These are phyloP conservation scores for Globisporangium carolinianum DNA, from an alignment of 352 stramenopile species.

Conservation along the genomic window DNA sequence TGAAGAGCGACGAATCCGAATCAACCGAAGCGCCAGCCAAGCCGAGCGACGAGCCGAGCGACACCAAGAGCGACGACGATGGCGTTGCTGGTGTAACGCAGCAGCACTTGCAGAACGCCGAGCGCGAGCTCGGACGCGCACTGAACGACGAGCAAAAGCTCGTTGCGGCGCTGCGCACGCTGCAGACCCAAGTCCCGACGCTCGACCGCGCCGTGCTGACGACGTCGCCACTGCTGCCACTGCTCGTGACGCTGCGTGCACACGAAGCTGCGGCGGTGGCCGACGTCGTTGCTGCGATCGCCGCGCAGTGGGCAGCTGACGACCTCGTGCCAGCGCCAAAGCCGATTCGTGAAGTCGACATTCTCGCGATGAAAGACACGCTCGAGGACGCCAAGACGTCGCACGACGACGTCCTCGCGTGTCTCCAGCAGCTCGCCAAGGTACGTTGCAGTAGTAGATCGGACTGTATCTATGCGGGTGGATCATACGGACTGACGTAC, in stretches of 20 bases:
- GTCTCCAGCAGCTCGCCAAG: slow-evolving; percentile 44
- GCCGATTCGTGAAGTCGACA: slow-evolving; percentile 43
- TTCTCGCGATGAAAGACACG: slow-evolving; percentile 52
- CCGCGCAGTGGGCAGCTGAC: slow-evolving; percentile 41
- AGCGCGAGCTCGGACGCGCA: slow-evolving; percentile 27
- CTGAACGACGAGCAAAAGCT: slow-evolving; percentile 34
- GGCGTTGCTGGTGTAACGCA: slow-evolving; percentile 5
- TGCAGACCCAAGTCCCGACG: slow-evolving; percentile 18
- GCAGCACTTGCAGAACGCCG: slow-evolving; percentile 21
- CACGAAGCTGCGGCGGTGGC: slow-evolving; percentile 25
- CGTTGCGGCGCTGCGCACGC: slow-evolving; percentile 21
- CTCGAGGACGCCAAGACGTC: slow-evolving; percentile 38
- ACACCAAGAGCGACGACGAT: slow-evolving; percentile 6
- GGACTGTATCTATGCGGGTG: neutral
- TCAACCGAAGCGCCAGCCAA: neutral
- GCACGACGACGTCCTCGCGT: slow-evolving; percentile 62
- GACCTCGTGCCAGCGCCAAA: slow-evolving; percentile 41
- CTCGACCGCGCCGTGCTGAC: slow-evolving; percentile 28
- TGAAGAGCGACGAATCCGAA: neutral
- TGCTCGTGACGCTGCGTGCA: slow-evolving; percentile 30
- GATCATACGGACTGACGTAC: neutral
- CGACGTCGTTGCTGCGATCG: slow-evolving; percentile 26
- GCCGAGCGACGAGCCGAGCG: neutral
- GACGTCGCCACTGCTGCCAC: slow-evolving; percentile 23
- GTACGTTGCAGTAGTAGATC: slow-evolving; percentile 11